Conservation (phyloP, 129 eudicot genomes). For the Centaurea solstitialis region DNA sequence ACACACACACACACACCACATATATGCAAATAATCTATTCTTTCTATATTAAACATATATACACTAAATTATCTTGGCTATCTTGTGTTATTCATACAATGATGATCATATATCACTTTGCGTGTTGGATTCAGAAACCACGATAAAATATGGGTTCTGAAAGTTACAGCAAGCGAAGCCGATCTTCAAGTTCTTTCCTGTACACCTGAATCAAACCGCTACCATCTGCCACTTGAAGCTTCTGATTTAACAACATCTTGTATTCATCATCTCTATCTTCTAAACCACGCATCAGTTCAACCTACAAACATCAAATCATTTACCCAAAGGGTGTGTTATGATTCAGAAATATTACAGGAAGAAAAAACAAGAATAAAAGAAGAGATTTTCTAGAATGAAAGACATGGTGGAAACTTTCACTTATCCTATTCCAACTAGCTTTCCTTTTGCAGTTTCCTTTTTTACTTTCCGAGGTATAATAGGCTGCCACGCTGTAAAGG, state of each 20-base stretch:
- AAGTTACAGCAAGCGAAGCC: slow-evolving; percentile 51
- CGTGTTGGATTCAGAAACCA: background rate
- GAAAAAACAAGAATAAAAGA: no score
- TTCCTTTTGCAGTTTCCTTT: background rate
- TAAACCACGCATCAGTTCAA: slow-evolving; percentile 72
- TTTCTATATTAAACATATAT: background rate
- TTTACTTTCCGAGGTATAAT: background rate
- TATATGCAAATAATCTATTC: background rate
- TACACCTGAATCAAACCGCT: slow-evolving; percentile 51
- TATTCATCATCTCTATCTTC: slow-evolving; percentile 78
- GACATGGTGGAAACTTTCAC: background rate
- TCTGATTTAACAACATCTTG: slow-evolving; percentile 69
- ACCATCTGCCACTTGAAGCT: slow-evolving; percentile 63
- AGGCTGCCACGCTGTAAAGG: no score
- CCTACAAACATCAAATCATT: slow-evolving; percentile 37
- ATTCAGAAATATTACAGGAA: no score
- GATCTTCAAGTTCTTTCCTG: slow-evolving; percentile 56
- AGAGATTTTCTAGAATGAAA: no score
- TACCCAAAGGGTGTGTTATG: background rate
- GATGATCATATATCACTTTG: slow-evolving; percentile 10
- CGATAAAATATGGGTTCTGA: background rate
- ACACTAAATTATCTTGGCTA: background rate
- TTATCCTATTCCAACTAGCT: background rate
- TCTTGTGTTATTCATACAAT: slow-evolving; percentile 17
- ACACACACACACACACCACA: no score